Evolutionary conservation across 371 early-diverging fungal species (phyloP), one percentile per base, ranked within the genome.

Genomic region (Sanchytrium tribonematis): DNA sequence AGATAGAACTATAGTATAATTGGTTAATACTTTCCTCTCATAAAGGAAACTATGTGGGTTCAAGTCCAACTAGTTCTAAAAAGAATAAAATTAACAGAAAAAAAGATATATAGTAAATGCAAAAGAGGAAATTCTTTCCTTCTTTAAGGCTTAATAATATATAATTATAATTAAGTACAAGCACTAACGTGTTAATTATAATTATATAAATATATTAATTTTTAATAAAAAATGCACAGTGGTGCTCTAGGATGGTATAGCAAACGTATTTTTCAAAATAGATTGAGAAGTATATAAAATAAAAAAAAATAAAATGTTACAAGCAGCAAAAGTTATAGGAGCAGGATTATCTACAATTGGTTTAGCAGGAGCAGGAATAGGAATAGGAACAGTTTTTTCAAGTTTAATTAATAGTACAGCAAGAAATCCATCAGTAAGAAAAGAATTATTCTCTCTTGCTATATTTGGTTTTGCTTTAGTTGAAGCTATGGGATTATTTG

Each of bases 381-480:
- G 48, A 48, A 48, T 48, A 48, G 48, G 48, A 48, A 48, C 48
- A 48, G 48, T 48, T 5, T 48, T 48, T 48, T 5, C 12, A 22
- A 48, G 22, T 48, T 48, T 75, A 71, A 73, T 76, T 70, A 68
- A 72, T 68, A 72, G 74, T 70, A 72, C 71, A 69, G 67, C 66
- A 74, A 72, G 78, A 72, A 77, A 77, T 72, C 78, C 79, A 71
- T 72, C 77, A 70, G 72, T 76, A 73, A 66, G 74, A 72, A 74
- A 76, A 77, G 75, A 77, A 79, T 74, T 80, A 74, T 80, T 78
- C 31, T 70, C 65, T 70, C 75, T 66, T 31, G 74, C 77, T 70
- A 72, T 48, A 12, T 48, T 48, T 12, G 48, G 48, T 12, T 48
- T 48, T 22, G 48, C 48, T 12, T 48, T 48, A 48, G 48, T 48